Percentiles rank a stretch among this genome's conserved stretches.
These are phyloP conservation scores for Akanthomyces muscarius DNA, from an alignment of 2,329 filamentous ascomycete genomes.

Conservation along the genomic window DNA sequence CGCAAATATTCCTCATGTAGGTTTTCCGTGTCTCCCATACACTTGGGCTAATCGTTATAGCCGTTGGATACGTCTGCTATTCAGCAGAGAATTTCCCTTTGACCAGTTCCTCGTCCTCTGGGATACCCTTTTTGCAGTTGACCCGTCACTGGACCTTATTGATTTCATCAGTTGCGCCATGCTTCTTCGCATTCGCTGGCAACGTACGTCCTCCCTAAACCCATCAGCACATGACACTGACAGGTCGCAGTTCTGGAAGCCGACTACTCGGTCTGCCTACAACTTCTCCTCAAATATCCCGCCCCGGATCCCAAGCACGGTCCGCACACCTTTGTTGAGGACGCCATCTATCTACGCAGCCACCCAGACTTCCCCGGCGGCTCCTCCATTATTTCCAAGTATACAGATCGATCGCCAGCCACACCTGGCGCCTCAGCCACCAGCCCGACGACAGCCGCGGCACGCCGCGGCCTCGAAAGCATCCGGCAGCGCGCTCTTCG, in stretches of 20 bases:
- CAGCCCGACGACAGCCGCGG: conserved; percentile 32
- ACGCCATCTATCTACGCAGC: conserved; percentile 70
- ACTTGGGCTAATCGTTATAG: conserved; percentile 37
- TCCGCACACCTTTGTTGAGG: conserved; percentile 77
- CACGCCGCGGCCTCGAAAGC: conserved; percentile 25
- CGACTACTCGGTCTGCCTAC: conserved; percentile 82
- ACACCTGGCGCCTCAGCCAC: conserved; percentile 25
- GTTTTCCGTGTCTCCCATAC: conserved; percentile 22
- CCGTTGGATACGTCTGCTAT: conserved; percentile 89
- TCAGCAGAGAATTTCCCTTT: conserved; percentile 90
- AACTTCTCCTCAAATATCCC: conserved; percentile 80
- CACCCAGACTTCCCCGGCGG: conserved; percentile 62
- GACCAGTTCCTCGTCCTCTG: conserved; percentile 79
- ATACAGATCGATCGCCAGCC: conserved; percentile 55
- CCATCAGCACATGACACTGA: conserved; percentile 23
- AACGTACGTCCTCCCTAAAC: conserved; percentile 52
- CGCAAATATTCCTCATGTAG: conserved; percentile 93
- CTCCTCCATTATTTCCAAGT: conserved; percentile 63
- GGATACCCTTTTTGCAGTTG: conserved; percentile 87
- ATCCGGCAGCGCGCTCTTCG: conserved; percentile 39
- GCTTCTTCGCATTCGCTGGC: conserved; percentile 87
- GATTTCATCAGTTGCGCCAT: conserved; percentile 92
- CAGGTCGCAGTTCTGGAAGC: conserved; percentile 64
- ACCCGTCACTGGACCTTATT: conserved; percentile 73
- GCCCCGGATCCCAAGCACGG: conserved; percentile 57